A percentile compares a stretch with the other conserved stretches of the same genome.
Evolutionary conservation across 352 stramenopile species (phyloP).

Genomic region (Phytophthora meadii): DNA sequence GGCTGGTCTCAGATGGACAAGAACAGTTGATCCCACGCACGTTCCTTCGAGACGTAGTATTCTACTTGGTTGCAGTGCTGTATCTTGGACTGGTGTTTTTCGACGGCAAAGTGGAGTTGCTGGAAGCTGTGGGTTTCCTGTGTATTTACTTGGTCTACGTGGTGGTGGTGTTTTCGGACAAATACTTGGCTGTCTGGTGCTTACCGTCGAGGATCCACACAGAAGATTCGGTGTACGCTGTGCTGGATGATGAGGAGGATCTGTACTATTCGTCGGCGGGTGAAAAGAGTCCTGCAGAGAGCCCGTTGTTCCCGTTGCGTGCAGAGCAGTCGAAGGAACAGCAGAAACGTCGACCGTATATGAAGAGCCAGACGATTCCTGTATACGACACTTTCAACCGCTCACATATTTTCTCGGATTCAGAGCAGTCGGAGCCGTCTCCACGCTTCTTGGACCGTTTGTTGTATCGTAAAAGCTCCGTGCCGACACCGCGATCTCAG

Average conservation of each 20-base stretch:
- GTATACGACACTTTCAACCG: conserved; percentile 42
- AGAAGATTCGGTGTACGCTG: conserved; percentile 23
- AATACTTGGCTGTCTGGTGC: conserved; percentile 40
- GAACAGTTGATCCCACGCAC: conserved; percentile 82
- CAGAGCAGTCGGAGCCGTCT: conserved; percentile 65
- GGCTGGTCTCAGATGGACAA: conserved; percentile 68
- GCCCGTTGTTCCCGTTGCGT: conserved; percentile 4
- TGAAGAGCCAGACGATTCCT: conserved; percentile 43
- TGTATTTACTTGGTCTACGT: conserved; percentile 75
- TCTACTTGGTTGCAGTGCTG: conserved; percentile 74
- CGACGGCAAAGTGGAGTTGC: conserved; percentile 67
- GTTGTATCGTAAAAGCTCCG: conserved; percentile 62
- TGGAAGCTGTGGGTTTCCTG: conserved; percentile 75
- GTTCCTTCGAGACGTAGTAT: conserved; percentile 74
- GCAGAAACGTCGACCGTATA: conserved; percentile 29
- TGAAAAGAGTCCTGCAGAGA: conserved; percentile 29
- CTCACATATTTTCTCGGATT: conserved; percentile 50
- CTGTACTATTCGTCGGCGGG: conserved; percentile 35
- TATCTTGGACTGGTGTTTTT: conserved; percentile 82
- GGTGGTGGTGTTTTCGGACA: conserved; percentile 66
- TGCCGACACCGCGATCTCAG: conserved; percentile 60
- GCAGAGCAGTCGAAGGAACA: conserved; percentile 11
- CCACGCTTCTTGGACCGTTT: conserved; percentile 37
- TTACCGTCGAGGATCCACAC: conserved; percentile 26
- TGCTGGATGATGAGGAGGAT: conserved; percentile 46